Conservation (phyloP, 257 asterid species). For the Salvia miltiorrhiza region DNA sequence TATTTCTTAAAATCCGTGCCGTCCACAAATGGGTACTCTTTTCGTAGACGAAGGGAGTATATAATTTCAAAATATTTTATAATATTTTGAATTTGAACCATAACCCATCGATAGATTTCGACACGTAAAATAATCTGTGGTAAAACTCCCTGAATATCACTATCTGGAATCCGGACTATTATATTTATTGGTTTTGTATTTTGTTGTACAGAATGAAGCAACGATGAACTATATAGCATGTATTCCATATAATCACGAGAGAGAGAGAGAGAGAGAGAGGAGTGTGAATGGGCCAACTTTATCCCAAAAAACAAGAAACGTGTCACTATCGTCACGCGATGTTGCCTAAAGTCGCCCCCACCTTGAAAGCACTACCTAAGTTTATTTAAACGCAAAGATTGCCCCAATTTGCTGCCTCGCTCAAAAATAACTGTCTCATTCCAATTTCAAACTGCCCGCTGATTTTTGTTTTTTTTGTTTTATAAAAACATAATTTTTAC, state of each 20-base stretch:
- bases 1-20: no score
- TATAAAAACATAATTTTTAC: not conserved
- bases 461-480: not conserved
- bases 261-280: not conserved
- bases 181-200: constrained; percentile 11
- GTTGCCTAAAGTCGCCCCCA: constrained; percentile 23
- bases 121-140: no score
- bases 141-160: not conserved
- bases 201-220: not conserved
- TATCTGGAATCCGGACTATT: not conserved
- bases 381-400: constrained; percentile 15
- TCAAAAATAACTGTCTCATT: not conserved
- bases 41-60: no score
- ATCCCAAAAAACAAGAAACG: constrained; percentile 18
- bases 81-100: no score
- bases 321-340: constrained; percentile 31
- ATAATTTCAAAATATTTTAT: no score
- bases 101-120: no score
- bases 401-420: constrained; percentile 1
- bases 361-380: not conserved
- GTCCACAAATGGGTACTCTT: no score
- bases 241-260: no score
- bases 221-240: no score
- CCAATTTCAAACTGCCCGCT: not conserved
- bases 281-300: not conserved